Conservation (phyloP, 345 rosid species). For the Hypericum androsaemum region DNA sequence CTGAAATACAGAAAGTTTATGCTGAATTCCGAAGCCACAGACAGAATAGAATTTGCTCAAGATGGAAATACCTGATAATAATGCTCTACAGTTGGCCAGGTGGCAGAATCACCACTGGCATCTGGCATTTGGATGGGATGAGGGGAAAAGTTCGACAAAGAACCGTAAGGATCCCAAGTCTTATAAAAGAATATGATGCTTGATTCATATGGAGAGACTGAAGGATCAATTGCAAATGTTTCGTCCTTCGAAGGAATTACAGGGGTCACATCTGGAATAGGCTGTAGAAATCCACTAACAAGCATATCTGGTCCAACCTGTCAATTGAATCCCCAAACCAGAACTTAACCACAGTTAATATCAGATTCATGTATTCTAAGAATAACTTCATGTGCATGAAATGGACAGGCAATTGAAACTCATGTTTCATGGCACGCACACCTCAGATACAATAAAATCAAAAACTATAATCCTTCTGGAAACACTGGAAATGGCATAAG, state of each 20-base stretch:
- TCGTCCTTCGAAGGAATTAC: conserved; percentile 69
- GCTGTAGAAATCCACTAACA: conserved; percentile 84
- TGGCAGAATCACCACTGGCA: conserved; percentile 35
- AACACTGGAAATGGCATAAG: too few relatives aligned
- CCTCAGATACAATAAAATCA: too few relatives aligned
- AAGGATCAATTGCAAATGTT: conserved; percentile 78
- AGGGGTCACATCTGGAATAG: conserved; percentile 75
- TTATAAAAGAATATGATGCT: conserved; percentile 80
- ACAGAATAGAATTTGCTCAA: conserved; percentile 6
- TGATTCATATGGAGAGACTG: conserved; percentile 58
- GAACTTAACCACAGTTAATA: conserved; percentile 2
- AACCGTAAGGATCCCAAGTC: conserved; percentile 92
- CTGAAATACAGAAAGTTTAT: conserved; percentile 20
- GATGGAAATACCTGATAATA: conserved; percentile 63
- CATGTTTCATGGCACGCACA: too few relatives aligned
- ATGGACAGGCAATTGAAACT: too few relatives aligned
- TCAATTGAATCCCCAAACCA: conserved; percentile 14
- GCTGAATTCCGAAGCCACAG: conserved; percentile 4
- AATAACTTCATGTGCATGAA: too few relatives aligned
- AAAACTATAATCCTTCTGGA: too few relatives aligned
- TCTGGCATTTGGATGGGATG: conserved; percentile 72
- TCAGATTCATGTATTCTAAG: background rate
- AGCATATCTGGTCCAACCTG: conserved; percentile 97
- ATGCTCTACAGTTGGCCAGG: conserved; percentile 80
- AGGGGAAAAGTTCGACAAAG: conserved; percentile 84